Base-by-base conservation (phyloP, 1,139 yeast species). In the Blastobotrys capitulatus region DNA sequence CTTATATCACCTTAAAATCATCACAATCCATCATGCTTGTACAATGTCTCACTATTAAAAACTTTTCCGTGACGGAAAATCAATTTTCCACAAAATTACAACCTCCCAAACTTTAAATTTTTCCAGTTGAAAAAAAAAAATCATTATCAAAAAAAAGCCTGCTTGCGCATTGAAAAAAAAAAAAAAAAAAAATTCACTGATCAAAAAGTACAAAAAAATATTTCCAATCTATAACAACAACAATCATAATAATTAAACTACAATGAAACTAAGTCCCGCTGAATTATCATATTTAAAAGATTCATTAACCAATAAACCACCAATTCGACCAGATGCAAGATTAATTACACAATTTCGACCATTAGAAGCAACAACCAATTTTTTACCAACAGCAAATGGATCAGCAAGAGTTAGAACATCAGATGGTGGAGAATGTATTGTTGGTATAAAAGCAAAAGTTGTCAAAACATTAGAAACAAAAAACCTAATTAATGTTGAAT, bases 361-460 rank as follows among this genome's bases (percentile, higher is more conserved):
- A 0, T 68, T 90, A 43, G 95, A 88, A 60, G 87, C 95, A 6
- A 81, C 80, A 27, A 82, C 89, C 6, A 82, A 85, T 48, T 85
- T 89, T 60, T 73, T 90, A 53, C 94, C 95, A 0, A 80, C 83
- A 42, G 85, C 96, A 8, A 87, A 90, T 68, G 98, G 98, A 18
- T 88, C 96, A 6, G 86, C 97, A 1, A 76, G 96, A 68, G 80
- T 90, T 35, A 76, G 90, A 59, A 77, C 88, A 36, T 78, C 86
- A 51, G 97, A 90, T 66, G 97, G 97, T 20, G 81, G 89, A 58
- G 97, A 90, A 66, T 88, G 96, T 62, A 83, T 90, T 44, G 90
- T 88, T 1, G 92, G 97, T 61, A 78, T 90, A 46, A 90, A 90
- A 66, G 79, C 90, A 9, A 85, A 86, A 60, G 97, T 90, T 1